These are phyloP conservation scores for Epichloe typhina DNA, from an alignment of 2,329 filamentous ascomycete genomes.

Conservation along the genomic window DNA sequence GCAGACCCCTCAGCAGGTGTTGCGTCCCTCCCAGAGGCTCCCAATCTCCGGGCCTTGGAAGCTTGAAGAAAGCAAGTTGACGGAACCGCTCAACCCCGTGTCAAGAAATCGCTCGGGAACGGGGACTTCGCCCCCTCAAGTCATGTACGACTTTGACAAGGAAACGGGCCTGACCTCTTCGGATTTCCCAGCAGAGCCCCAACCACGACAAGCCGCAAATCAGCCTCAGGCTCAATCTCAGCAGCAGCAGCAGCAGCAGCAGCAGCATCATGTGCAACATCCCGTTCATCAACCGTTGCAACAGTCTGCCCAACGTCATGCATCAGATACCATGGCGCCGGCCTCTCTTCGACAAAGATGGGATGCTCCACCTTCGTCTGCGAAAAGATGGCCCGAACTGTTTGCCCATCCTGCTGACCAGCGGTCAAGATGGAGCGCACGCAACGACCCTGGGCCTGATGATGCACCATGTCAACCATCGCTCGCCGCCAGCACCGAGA, in stretches of 20 bases:
- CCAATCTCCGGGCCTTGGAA: conserved; percentile 38
- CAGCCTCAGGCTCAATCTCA: background rate
- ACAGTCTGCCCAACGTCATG: background rate
- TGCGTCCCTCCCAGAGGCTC: conserved; percentile 27
- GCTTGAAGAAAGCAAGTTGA: conserved; percentile 39
- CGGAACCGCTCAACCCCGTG: conserved; percentile 31
- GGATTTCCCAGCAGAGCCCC: conserved; percentile 8
- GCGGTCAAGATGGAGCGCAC: conserved; percentile 1
- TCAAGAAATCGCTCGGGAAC: conserved; percentile 21
- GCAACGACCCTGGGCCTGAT: conserved; percentile 8
- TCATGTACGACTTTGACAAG: conserved; percentile 34
- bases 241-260: background rate
- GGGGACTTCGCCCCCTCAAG: conserved; percentile 16
- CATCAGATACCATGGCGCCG: background rate
- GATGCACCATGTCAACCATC: conserved; percentile 8
- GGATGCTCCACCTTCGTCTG: conserved; percentile 37
- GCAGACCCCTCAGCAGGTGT: background rate
- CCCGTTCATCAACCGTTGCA: background rate
- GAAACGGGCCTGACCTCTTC: conserved; percentile 29
- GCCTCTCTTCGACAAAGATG: conserved; percentile 7
- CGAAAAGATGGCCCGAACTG: conserved; percentile 34
- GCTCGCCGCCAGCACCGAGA: conserved; percentile 8
- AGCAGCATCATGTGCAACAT: background rate
- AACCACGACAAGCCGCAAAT: conserved; percentile 6
- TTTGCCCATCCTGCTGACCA: conserved; percentile 20